Conservation (phyloP, 106 monocot species). For the Dioscorea dumetorum region DNA sequence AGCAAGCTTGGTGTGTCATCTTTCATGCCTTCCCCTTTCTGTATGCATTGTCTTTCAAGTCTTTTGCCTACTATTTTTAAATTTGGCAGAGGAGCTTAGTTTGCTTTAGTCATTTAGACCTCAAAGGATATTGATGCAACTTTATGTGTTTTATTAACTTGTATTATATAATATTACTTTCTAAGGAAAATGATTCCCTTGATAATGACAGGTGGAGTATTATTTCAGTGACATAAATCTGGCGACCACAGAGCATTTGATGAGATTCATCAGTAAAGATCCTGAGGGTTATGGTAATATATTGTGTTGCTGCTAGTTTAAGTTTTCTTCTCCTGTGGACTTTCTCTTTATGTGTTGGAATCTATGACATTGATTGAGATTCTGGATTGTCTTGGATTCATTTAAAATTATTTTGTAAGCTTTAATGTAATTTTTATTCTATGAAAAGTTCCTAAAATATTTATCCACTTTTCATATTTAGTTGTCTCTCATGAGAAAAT, state of each 20-base stretch:
- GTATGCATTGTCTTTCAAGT: neutral
- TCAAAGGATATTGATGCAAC: neutral
- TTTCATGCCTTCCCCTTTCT: neutral
- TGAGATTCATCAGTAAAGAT: conserved; percentile 97
- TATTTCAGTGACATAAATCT: conserved; percentile 95
- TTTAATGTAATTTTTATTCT: too few relatives aligned
- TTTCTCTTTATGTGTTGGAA: neutral
- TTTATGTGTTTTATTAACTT: neutral
- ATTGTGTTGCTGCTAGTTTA: neutral
- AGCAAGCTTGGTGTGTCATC: neutral
- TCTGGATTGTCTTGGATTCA: too few relatives aligned
- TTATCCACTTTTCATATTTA: too few relatives aligned
- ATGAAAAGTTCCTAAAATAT: too few relatives aligned
- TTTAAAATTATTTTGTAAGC: too few relatives aligned
- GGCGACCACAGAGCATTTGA: conserved; percentile 96
- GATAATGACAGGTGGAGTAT: conserved; percentile 75
- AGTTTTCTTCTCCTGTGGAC: neutral
- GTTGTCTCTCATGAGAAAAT: too few relatives aligned
- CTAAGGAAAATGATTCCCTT: neutral
- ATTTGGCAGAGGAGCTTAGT: neutral
- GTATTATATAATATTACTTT: neutral
- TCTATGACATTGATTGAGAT: too few relatives aligned
- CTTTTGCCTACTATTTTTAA: neutral
- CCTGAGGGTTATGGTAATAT: conserved; percentile 86
- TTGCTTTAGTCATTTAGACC: neutral